A percentile compares a stretch with the other conserved stretches of the same genome.
Evolutionary conservation across 106 monocot genomes (phyloP).

Genomic region (Platanthera zijinensis): DNA sequence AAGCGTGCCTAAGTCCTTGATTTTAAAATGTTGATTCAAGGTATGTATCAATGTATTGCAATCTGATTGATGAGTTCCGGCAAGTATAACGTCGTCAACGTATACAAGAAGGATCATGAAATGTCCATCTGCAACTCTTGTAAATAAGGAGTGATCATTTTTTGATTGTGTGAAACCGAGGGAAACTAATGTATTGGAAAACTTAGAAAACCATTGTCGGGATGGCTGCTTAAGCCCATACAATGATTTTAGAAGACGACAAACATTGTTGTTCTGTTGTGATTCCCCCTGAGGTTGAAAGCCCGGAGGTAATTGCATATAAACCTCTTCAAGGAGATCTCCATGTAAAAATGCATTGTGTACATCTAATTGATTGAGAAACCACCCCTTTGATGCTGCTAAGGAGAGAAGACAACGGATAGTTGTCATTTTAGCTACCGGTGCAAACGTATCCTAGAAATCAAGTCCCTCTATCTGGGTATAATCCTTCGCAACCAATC

Average conservation of each 20-base stretch:
- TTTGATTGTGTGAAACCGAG: no score
- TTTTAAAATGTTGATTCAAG: no score
- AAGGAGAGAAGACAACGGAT: neutral
- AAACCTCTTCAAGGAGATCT: neutral
- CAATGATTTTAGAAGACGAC: neutral
- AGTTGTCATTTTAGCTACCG: neutral
- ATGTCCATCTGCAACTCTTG: no score
- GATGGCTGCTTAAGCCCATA: neutral
- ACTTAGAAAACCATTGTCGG: neutral
- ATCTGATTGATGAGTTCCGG: no score
- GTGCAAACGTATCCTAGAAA: neutral
- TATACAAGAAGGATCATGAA: no score
- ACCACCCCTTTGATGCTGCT: neutral
- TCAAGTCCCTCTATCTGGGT: neutral
- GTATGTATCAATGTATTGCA: no score
- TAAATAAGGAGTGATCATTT: no score
- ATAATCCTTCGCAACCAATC: neutral
- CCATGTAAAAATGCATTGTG: neutral
- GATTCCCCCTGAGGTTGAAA: neutral
- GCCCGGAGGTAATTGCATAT: neutral
- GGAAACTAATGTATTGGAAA: neutral
- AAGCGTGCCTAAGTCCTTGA: no score
- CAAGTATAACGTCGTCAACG: no score
- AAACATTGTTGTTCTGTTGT: neutral
- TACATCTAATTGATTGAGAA: neutral